A percentile compares a stretch with the other conserved stretches of the same genome.
These are phyloP conservation scores for Pachysandra terminalis DNA, from an alignment of 164 flowering plant species.

Conservation along the genomic window DNA sequence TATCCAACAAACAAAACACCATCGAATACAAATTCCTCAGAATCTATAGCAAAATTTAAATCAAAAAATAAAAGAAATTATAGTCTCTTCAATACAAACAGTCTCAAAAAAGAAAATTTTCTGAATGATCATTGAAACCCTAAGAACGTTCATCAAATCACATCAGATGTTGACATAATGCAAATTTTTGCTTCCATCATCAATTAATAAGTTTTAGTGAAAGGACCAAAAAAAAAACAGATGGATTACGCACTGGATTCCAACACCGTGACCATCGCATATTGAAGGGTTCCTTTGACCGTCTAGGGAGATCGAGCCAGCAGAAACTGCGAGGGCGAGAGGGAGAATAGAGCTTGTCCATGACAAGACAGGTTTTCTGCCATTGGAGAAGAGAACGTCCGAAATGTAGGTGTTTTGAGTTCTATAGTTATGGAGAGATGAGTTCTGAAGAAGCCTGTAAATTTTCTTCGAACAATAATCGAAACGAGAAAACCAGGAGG, in stretches of 20 bases:
- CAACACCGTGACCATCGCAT: slow-evolving; percentile 34
- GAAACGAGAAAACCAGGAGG: slow-evolving; percentile 42
- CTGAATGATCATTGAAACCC: background rate
- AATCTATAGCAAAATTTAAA: no score
- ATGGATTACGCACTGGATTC: slow-evolving; percentile 25
- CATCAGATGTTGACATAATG: no score
- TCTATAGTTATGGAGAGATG: slow-evolving; percentile 2
- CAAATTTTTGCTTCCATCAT: no score
- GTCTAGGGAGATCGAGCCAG: slow-evolving; percentile 39
- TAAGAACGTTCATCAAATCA: background rate
- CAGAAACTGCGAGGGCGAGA: slow-evolving; percentile 44
- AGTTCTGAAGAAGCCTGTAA: slow-evolving; percentile 18
- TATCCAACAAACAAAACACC: background rate
- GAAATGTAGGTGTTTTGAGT: slow-evolving; percentile 1
- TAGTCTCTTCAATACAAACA: background rate
- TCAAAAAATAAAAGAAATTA: no score
- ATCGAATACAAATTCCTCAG: no score
- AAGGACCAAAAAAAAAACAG: background rate
- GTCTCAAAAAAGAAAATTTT: background rate
- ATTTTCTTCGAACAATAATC: slow-evolving; percentile 33
- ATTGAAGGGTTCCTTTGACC: slow-evolving; percentile 25
- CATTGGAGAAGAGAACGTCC: slow-evolving; percentile 4
- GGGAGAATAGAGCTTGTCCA: slow-evolving; percentile 44
- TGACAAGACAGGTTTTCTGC: slow-evolving; percentile 3
- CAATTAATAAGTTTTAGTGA: background rate